Base-by-base conservation (phyloP, 2,329 filamentous ascomycete species). In the Teratosphaeria gauchensis region DNA sequence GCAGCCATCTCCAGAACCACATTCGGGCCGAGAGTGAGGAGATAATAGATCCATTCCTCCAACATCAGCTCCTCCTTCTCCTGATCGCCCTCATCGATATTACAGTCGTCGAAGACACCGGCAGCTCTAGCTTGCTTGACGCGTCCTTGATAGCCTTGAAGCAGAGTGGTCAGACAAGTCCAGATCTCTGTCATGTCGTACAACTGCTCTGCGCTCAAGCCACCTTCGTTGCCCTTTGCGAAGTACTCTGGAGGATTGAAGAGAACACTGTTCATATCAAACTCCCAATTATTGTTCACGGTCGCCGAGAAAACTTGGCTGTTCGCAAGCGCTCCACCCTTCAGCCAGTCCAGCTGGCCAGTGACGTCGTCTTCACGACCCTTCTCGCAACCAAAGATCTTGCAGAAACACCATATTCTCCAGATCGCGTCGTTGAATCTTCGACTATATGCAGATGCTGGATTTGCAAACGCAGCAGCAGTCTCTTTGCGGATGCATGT, bases 331-430 rank as follows among this genome's bases (percentile, higher is more conserved):
- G 72, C 59, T 2, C 83, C 83, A 35, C 83, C 84, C 59, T 78
- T 80, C 11, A 87, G 72, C 84, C 84, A 87, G 64, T 85, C 83
- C 63, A 83, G 77, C 67, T 86, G 83, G 3, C 79, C 82, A 38
- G 78, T 74, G 35, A 84, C 74, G 60, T 86, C 82, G 32, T 82
- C 79, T 63, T 85, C 82, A 14, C 82, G 77, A 4, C 77, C 77
- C 63, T 83, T 84, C 0, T 77, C 77, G 55, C 76, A 78, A 1
- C 84, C 84, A 56, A 87, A 87, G 33, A 85, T 80, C 57, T 78
- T 79, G 69, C 83, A 86, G 70, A 86, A 87, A 0, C 80, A 84
- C 83, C 84, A 86, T 32, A 87, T 80, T 1, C 84, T 80, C 82
- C 83, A 86, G 54, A 86, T 77, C 0, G 84, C 83, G 68, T 84